Evolutionary conservation across 2,329 filamentous ascomycete genomes (phyloP).

Genomic region (Beauveria pseudobassiana): DNA sequence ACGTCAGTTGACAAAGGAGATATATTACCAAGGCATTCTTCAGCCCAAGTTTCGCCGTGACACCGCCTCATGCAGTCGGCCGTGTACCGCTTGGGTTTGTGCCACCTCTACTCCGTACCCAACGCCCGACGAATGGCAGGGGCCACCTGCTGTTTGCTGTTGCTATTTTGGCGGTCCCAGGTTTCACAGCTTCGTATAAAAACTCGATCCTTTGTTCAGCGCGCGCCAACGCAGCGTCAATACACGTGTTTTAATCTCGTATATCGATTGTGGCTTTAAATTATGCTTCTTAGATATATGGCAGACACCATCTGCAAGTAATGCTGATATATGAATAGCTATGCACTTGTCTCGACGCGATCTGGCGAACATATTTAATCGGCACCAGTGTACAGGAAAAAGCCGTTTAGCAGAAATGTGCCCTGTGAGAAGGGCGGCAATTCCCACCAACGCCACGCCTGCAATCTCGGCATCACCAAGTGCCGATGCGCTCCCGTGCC

Average conservation of each 20-base stretch:
- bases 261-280: not conserved
- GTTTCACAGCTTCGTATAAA: constrained; percentile 1
- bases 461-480: not conserved
- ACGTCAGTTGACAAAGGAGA: not conserved
- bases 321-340: not conserved
- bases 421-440: not conserved
- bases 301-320: not conserved
- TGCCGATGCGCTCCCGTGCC: not conserved
- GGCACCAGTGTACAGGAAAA: no score
- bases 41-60: not conserved
- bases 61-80: not conserved
- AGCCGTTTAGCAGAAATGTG: not conserved
- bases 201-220: not conserved
- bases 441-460: not conserved
- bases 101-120: not conserved
- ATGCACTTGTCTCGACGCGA: not conserved
- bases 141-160: constrained; percentile 7
- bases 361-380: not conserved
- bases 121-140: constrained; percentile 1
- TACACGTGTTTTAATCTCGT: not conserved
- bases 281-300: not conserved
- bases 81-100: not conserved
- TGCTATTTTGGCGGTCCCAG: constrained; percentile 6
- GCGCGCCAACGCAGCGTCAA: no score
- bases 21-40: not conserved